A percentile compares a stretch with the other conserved stretches of the same genome.
Conservation (phyloP, 169 alveolate species). For the Eimeria necatrix region DNA sequence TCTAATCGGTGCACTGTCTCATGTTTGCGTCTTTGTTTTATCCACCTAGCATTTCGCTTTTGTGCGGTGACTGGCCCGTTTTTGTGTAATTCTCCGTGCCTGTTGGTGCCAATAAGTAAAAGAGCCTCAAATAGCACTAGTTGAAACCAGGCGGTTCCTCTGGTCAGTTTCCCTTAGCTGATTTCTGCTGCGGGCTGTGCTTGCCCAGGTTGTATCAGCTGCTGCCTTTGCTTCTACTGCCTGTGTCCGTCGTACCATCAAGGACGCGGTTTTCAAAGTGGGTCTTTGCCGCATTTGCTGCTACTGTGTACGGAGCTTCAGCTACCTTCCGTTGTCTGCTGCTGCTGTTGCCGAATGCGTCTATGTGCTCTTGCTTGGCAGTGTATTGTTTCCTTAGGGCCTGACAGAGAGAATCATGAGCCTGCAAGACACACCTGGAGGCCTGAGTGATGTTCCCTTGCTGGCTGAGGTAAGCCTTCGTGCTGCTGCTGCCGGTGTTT, state of each 20-base stretch:
- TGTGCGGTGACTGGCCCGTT: too few species aligned
- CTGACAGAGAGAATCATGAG: neutral
- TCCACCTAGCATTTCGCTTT: neutral
- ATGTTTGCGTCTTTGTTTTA: neutral
- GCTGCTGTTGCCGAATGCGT: neutral
- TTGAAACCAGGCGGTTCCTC: too few species aligned
- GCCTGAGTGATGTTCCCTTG: constrained; percentile 47
- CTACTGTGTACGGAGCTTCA: neutral
- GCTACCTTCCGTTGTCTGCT: constrained; percentile 23
- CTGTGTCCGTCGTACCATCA: constrained; percentile 15
- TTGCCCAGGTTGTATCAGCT: constrained; percentile 23
- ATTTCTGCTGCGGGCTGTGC: neutral
- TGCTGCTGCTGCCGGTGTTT: constrained; percentile 23
- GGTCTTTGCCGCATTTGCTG: constrained; percentile 16
- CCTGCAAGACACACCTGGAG: constrained; percentile 2
- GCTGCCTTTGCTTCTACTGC: constrained; percentile 74
- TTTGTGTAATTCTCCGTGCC: too few species aligned
- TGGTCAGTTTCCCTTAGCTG: neutral
- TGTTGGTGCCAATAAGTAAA: too few species aligned
- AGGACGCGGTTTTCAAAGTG: neutral
- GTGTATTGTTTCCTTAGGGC: neutral
- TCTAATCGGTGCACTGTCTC: neutral
- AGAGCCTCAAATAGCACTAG: too few species aligned
- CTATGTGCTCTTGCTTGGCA: neutral
- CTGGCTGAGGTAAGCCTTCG: constrained; percentile 17